These are phyloP conservation scores for Epichloe bromicola DNA, from an alignment of 2,329 filamentous ascomycete genomes.

Conservation along the genomic window DNA sequence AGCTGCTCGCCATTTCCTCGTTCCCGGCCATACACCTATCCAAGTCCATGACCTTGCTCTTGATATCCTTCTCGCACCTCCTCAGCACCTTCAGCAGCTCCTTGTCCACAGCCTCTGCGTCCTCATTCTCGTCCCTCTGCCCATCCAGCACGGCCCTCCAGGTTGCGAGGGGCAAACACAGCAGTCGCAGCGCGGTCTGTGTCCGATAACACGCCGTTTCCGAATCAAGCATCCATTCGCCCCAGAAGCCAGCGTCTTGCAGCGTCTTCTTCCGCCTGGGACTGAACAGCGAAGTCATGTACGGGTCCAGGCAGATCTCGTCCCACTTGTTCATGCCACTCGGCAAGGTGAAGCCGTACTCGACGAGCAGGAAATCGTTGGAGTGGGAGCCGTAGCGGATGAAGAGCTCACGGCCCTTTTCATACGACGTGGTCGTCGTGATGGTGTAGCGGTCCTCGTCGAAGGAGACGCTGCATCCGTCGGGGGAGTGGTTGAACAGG, in stretches of 20 bases:
- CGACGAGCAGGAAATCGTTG: conserved; percentile 58
- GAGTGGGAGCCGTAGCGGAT: conserved; percentile 57
- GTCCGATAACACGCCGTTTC: conserved; percentile 41
- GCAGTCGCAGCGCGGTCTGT: conserved; percentile 35
- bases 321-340: conserved; percentile 36
- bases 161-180: conserved; percentile 22
- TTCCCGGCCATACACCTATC: conserved; percentile 17
- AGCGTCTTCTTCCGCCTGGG: conserved; percentile 24
- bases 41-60: conserved; percentile 18
- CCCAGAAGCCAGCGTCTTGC: conserved; percentile 34
- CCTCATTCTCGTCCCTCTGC: conserved; percentile 31
- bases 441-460: conserved; percentile 40
- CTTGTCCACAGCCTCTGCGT: conserved; percentile 24
- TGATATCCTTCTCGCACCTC: conserved; percentile 22
- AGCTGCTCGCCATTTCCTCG: conserved; percentile 12
- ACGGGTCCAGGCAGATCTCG: conserved; percentile 33
- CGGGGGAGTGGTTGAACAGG: conserved; percentile 49
- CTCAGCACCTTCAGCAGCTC: conserved; percentile 25
- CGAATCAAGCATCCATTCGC: conserved; percentile 36
- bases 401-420: conserved; percentile 48
- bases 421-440: conserved; percentile 35
- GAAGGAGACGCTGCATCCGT: conserved; percentile 40
- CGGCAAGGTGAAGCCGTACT: conserved; percentile 43
- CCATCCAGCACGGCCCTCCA: conserved; percentile 34
- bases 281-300: conserved; percentile 27